Percentiles rank a stretch among this genome's conserved stretches.
Conservation (phyloP, 202 grass and related monocot species). For the Musa balbisiana region DNA sequence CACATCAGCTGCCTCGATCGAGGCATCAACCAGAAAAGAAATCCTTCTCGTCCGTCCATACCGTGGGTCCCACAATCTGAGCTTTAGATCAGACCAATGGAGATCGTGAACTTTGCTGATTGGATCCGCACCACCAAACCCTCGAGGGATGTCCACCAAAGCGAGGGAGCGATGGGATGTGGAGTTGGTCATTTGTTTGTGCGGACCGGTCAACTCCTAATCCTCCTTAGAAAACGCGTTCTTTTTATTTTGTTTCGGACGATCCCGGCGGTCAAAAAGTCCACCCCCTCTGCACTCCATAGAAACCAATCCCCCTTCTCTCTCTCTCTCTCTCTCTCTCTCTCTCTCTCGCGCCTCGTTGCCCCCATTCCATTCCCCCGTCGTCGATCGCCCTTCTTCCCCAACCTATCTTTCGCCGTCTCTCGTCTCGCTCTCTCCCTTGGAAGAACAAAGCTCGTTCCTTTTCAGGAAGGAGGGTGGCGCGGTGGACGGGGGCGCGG, state of each 20-base stretch:
- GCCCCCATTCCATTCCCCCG: neutral
- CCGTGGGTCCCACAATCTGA: neutral
- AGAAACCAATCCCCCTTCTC: neutral
- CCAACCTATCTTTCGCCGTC: neutral
- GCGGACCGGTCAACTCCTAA: slow-evolving; percentile 1
- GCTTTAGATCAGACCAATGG: neutral
- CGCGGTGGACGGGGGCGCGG: neutral
- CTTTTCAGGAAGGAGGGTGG: neutral
- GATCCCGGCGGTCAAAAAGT: neutral
- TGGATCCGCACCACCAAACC: no score
- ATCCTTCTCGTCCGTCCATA: no score
- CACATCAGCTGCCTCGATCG: no score
- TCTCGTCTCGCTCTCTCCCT: neutral
- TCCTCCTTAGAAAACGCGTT: slow-evolving; percentile 1
- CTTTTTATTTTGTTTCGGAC: neutral
- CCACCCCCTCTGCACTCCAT: neutral
- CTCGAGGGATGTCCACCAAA: neutral
- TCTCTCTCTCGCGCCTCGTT: neutral
- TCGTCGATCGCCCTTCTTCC: neutral
- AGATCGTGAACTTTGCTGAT: neutral
- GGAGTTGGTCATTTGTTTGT: neutral
- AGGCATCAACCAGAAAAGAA: no score
- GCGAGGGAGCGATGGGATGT: neutral
- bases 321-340: neutral
- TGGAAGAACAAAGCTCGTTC: neutral